Evolutionary conservation across 345 rosid species (phyloP).

Genomic region (Gossypium ekmanianum): DNA sequence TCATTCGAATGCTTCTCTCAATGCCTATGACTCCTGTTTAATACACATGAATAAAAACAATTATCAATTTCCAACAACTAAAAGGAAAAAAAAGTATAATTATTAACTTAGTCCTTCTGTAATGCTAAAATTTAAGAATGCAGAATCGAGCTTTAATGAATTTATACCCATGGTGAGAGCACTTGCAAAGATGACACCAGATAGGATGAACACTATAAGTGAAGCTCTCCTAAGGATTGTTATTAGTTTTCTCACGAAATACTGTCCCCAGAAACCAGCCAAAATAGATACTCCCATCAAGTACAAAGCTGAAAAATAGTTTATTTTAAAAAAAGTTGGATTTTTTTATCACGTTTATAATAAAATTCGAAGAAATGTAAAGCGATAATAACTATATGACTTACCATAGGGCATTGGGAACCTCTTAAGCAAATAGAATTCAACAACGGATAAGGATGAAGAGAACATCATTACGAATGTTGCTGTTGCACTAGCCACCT

Average conservation of each 20-base stretch:
- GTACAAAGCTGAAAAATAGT: constrained; percentile 47
- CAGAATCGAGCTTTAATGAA: neutral
- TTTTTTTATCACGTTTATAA: neutral
- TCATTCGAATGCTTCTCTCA: constrained; percentile 58
- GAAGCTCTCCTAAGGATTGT: constrained; percentile 59
- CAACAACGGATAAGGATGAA: constrained; percentile 90
- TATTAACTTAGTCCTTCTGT: too few relatives aligned
- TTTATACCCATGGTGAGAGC: constrained; percentile 75
- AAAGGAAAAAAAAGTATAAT: too few relatives aligned
- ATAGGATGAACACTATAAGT: constrained; percentile 66
- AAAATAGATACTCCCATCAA: constrained; percentile 54
- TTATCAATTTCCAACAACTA: too few relatives aligned
- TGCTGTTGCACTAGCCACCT: constrained; percentile 98
- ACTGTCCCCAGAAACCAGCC: constrained; percentile 95
- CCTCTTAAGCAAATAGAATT: constrained; percentile 85
- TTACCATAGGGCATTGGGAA: constrained; percentile 92
- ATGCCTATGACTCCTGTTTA: constrained; percentile 63
- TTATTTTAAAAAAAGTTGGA: constrained; percentile 8
- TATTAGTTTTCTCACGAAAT: constrained; percentile 57
- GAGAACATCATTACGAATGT: constrained; percentile 99
- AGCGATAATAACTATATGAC: neutral
- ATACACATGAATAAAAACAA: neutral
- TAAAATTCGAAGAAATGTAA: neutral
- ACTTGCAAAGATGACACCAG: constrained; percentile 77
- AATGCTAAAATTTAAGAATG: too few relatives aligned